Conservation (phyloP, 495 filamentous ascomycete genomes). For the Cercophora sp. region DNA sequence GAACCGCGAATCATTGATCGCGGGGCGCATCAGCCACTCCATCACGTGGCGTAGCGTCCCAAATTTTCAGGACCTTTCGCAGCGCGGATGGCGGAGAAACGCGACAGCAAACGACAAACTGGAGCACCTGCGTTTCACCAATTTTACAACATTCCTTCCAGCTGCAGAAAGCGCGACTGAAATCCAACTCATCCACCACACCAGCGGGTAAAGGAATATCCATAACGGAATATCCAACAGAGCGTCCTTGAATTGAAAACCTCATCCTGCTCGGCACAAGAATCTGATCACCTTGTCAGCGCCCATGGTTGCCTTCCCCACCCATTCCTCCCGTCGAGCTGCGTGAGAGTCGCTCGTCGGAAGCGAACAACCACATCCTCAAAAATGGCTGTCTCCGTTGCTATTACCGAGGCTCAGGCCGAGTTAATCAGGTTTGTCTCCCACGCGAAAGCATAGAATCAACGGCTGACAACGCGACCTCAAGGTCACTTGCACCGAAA, state of each 20-base stretch:
- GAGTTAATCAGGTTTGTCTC: slow-evolving; percentile 37
- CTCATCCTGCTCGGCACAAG: no score
- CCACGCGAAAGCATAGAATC: no score
- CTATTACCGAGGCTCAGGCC: slow-evolving; percentile 28
- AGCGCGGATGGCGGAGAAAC: no score
- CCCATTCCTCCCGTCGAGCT: slow-evolving; percentile 1
- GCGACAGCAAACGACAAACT: neutral
- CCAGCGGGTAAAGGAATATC: no score
- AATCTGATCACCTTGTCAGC: neutral
- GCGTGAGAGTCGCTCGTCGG: slow-evolving; percentile 10
- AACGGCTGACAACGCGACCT: no score
- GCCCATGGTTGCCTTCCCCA: neutral
- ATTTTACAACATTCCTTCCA: neutral
- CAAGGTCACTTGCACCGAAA: slow-evolving; percentile 76
- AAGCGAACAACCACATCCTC: slow-evolving; percentile 7
- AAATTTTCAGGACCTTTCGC: slow-evolving; percentile 4
- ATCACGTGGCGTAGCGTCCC: neutral
- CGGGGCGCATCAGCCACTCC: no score
- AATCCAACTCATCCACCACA: no score
- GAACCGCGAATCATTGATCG: no score
- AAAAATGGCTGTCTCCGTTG: slow-evolving; percentile 23
- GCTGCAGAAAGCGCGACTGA: no score
- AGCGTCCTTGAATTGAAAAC: no score
- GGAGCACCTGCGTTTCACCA: neutral
- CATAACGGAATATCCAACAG: no score